Evolutionary conservation across 1,139 yeast genomes (phyloP).

Genomic region (Geotrichum klebahnii): DNA sequence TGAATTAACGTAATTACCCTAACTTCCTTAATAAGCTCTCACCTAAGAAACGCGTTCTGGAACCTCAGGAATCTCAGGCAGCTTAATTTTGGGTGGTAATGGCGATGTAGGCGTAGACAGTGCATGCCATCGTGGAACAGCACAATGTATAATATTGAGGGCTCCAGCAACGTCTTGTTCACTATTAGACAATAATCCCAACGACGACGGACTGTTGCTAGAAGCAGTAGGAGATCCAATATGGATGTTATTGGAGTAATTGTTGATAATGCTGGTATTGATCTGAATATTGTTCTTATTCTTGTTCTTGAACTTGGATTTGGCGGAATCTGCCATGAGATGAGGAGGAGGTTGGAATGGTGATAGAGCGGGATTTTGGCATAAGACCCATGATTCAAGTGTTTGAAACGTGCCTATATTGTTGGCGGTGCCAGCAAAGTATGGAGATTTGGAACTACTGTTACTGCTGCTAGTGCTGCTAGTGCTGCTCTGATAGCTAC

Average conservation of each 20-base stretch:
- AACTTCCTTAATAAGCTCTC: background rate
- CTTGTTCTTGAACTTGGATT: too few species aligned
- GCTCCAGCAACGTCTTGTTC: too few species aligned
- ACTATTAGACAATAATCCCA: too few species aligned
- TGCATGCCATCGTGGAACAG: slow-evolving; percentile 7
- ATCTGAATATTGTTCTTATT: too few species aligned
- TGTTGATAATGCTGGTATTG: too few species aligned
- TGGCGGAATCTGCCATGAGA: background rate
- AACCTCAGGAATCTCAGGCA: slow-evolving; percentile 21
- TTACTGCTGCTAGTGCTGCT: background rate
- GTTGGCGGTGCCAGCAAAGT: background rate
- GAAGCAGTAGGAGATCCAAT: background rate
- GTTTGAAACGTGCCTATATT: background rate
- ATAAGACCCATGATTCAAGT: slow-evolving; percentile 1
- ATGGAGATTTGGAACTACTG: background rate
- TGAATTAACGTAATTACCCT: slow-evolving; percentile 4
- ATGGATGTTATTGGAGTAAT: too few species aligned
- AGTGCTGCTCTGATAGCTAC: background rate
- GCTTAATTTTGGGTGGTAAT: slow-evolving; percentile 16
- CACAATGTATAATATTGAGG: background rate
- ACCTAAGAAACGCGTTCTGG: slow-evolving; percentile 18
- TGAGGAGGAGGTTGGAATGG: too few species aligned
- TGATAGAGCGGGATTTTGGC: slow-evolving; percentile 2
- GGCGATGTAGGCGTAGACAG: slow-evolving; percentile 17
- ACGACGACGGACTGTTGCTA: slow-evolving; percentile 1